Conservation (phyloP, 2,329 filamentous ascomycete species). For the Penicillium griseofulvum region DNA sequence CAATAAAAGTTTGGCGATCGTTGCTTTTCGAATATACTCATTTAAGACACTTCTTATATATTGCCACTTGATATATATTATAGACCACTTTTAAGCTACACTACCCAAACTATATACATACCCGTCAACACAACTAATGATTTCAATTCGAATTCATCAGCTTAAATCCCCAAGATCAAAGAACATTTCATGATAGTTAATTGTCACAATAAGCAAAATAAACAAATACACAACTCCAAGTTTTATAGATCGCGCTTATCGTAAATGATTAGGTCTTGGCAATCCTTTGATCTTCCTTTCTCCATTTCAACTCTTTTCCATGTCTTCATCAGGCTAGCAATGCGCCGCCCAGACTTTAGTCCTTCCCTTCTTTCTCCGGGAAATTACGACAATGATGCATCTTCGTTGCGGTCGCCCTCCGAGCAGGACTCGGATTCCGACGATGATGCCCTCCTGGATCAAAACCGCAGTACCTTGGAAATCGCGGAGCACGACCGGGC, state of each 20-base stretch:
- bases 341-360: conserved; percentile 20
- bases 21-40: background rate
- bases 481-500: conserved; percentile 67
- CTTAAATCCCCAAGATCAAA: background rate
- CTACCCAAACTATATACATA: background rate
- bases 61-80: background rate
- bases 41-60: background rate
- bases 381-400: conserved; percentile 67
- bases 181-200: background rate
- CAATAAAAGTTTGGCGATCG: background rate
- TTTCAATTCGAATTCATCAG: no score
- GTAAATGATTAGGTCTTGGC: conserved; percentile 2
- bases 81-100: background rate
- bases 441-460: conserved; percentile 66
- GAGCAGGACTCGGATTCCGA: conserved; percentile 76
- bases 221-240: background rate
- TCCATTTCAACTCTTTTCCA: conserved; percentile 13
- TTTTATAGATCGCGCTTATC: conserved; percentile 10
- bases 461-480: conserved; percentile 67
- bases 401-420: conserved; percentile 59
- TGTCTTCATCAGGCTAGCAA: conserved; percentile 27
- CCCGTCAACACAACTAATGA: background rate
- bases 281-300: conserved; percentile 9
- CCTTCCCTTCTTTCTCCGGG: conserved; percentile 60
- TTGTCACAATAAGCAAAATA: background rate